Evolutionary conservation across 2,329 filamentous ascomycete genomes (phyloP), one percentile per base, ranked within the genome.

Genomic region (Didymella segeticola): DNA sequence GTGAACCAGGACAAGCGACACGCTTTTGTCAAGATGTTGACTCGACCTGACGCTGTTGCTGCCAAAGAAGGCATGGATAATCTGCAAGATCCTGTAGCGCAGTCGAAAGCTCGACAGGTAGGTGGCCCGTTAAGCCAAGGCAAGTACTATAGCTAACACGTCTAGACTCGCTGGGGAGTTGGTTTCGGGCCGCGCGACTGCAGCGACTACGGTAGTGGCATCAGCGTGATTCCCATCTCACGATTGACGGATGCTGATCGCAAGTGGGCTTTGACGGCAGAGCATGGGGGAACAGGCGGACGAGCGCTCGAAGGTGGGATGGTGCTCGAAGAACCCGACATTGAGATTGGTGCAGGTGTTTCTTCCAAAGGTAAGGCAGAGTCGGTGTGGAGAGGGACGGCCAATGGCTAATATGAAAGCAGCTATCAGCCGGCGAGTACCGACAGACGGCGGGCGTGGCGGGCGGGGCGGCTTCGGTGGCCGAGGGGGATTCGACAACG

Each of bases 21-120:
- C 75, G 95, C 95, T 5, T 99, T 99, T 73, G 93, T 99, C 69
- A 99, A 99, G 79, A 99, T 99, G 95, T 85, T 95, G 63, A 95
- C 86, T 60, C 91, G 96, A 30, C 83, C 86, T 58, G 91, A 96
- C 75, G 93, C 95, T 12, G 83, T 96, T 54, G 80, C 75, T 58
- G 95, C 95, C 43, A 96, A 96, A 72, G 85, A 89, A 30, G 90
- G 87, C 45, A 96, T 98, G 87, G 93, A 97, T 73, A 87, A 86
- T 46, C 85, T 86, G 57, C 86, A 89, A 60, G 84, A 87, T 54
- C 82, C 88, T 5, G 89, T 91, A 43, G 84, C 89, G 65, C 86
- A 91, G 61, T 85, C 91, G 47, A 84, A 80, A 57, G 79, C 78
- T 33, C 78, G 79, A 17, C 73, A 74, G 69, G 74, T 76, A 71